phyloP scores from a whole-genome alignment of 352 stramenopile genomes.

The Globisporangium ultimum region DNA sequence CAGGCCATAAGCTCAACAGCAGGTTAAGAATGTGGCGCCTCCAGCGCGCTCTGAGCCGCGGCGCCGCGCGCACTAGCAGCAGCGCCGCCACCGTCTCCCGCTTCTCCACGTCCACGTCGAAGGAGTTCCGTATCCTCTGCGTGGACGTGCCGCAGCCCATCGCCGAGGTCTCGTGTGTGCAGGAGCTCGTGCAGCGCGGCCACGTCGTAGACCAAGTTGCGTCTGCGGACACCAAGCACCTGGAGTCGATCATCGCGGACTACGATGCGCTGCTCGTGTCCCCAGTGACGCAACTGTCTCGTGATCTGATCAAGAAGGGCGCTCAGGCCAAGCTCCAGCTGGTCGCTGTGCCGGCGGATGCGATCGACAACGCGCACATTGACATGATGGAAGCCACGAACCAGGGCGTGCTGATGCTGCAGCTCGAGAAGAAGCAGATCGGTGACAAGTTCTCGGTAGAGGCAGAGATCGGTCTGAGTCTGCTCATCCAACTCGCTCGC shows the following conservation, averaged over 20 bases:
- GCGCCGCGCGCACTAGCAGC: conserved; percentile 1
- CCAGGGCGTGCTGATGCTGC: conserved; percentile 68
- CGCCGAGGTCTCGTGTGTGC: conserved; percentile 49
- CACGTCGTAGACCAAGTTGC: conserved; percentile 52
- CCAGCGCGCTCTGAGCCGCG: conserved; percentile 6
- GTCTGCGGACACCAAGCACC: conserved; percentile 21
- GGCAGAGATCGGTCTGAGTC: conserved; percentile 59
- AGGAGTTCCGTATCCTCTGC: conserved; percentile 49
- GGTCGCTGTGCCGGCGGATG: conserved; percentile 48
- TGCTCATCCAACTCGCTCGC: conserved; percentile 62
- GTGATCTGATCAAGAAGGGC: conserved; percentile 35
- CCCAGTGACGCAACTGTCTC: conserved; percentile 39
- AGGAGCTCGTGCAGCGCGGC: conserved; percentile 70
- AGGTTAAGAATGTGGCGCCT: conserved; percentile 10
- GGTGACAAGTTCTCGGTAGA: conserved; percentile 73
- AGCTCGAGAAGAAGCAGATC: conserved; percentile 72
- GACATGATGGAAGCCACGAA: conserved; percentile 77
- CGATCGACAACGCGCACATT: conserved; percentile 59
- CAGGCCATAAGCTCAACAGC: background rate
- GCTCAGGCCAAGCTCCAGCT: conserved; percentile 46
- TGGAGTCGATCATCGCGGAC: conserved; percentile 28
- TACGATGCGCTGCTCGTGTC: conserved; percentile 71
- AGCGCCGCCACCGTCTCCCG: conserved; percentile 1
- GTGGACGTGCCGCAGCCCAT: conserved; percentile 51
- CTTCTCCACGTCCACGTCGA: conserved; percentile 12